phyloP scores from a whole-genome alignment of 2,329 filamentous ascomycete genomes.

The Nannizziopsis arthrosporioides region DNA sequence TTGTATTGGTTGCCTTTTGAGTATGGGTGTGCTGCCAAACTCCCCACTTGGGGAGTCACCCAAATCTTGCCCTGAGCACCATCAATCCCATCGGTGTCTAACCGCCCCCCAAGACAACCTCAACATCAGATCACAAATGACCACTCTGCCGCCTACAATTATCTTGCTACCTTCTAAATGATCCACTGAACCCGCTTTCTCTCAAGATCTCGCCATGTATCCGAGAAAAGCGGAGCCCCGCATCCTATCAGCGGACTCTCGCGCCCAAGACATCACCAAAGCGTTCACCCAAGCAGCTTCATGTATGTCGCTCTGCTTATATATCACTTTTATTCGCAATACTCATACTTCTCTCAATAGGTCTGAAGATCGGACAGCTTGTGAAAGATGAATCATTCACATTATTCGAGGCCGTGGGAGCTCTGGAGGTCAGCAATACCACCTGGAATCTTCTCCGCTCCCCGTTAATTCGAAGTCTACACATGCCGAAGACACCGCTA shows the following conservation, averaged over 20 bases:
- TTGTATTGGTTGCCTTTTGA: no score
- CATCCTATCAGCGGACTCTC: slow-evolving; percentile 26
- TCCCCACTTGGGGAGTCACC: no score
- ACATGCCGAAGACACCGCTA: not conserved
- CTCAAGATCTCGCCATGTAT: not conserved
- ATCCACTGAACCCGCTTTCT: not conserved
- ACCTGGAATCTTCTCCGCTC: not conserved
- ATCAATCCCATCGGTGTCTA: no score
- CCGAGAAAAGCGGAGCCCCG: slow-evolving; percentile 1
- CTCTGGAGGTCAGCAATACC: slow-evolving; percentile 43
- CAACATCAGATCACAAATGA: no score
- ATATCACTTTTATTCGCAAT: not conserved
- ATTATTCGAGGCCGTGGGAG: slow-evolving; percentile 82
- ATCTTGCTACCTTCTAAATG: not conserved
- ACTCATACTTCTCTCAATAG: slow-evolving; percentile 35
- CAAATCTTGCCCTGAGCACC: no score
- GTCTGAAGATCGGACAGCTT: slow-evolving; percentile 65
- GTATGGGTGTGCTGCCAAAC: no score
- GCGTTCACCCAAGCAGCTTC: slow-evolving; percentile 43
- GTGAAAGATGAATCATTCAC: slow-evolving; percentile 92
- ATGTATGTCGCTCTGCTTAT: slow-evolving; percentile 29
- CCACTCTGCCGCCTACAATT: no score
- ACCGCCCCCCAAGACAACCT: no score
- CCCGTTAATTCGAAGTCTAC: not conserved
- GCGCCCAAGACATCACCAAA: slow-evolving; percentile 43